Percentiles rank a stretch among this genome's conserved stretches.
Conservation (phyloP, 208 protist species). For the Leishmania major region DNA sequence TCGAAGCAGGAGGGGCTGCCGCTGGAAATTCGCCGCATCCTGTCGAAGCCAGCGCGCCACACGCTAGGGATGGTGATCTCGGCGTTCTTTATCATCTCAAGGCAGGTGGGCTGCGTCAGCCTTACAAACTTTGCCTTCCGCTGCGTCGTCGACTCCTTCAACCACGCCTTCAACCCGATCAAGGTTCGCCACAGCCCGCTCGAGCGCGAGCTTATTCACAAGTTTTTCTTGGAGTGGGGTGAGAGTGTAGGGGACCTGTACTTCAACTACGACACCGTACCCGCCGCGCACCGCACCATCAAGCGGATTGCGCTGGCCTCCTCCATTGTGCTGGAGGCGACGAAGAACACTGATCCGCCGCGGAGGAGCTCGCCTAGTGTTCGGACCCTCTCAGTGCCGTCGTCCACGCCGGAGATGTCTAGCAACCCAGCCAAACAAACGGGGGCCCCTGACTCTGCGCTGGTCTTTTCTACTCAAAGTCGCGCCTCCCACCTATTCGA, state of each 20-base stretch:
- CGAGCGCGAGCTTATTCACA: constrained; percentile 70
- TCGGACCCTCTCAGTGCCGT: constrained; percentile 13
- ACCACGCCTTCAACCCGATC: constrained; percentile 75
- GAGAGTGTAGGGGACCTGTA: constrained; percentile 68
- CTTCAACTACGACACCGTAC: constrained; percentile 66
- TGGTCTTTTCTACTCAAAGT: background rate
- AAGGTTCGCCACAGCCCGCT: constrained; percentile 70
- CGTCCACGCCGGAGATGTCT: constrained; percentile 25
- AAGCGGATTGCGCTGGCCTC: constrained; percentile 70
- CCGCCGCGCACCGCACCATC: constrained; percentile 55
- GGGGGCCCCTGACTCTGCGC: background rate
- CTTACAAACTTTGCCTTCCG: constrained; percentile 63
- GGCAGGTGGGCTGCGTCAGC: constrained; percentile 32
- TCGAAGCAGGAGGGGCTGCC: constrained; percentile 40
- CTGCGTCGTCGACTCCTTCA: constrained; percentile 70
- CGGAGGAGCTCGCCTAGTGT: background rate
- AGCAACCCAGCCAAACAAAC: constrained; percentile 2
- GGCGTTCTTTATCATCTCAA: constrained; percentile 64
- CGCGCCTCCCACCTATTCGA: background rate
- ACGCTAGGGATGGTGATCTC: constrained; percentile 81
- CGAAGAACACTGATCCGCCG: constrained; percentile 10
- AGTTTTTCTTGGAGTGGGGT: constrained; percentile 77
- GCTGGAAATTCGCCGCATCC: constrained; percentile 49
- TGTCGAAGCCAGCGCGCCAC: constrained; percentile 70
- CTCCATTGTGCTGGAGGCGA: constrained; percentile 47